phyloP scores from a whole-genome alignment of 495 filamentous ascomycete species.

The Tuber aestivum region DNA sequence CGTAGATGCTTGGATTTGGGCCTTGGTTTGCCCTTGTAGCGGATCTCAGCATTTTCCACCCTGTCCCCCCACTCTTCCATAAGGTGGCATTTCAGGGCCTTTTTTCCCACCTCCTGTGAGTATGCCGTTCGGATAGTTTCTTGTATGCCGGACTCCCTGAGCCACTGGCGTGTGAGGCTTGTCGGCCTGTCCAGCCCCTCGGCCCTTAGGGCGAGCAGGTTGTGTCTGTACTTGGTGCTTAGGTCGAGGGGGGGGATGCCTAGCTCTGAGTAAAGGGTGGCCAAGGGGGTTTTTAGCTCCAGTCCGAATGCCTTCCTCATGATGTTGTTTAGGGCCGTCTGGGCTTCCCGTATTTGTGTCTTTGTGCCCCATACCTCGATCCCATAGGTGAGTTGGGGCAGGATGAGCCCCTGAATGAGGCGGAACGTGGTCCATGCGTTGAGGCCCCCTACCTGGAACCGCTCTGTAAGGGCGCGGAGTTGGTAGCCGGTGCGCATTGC shows the following conservation, averaged over 20 bases:
- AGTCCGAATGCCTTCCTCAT: neutral
- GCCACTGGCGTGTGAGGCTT: too few relatives aligned
- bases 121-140: too few relatives aligned
- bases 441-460: neutral
- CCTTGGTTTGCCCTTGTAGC: neutral
- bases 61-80: too few relatives aligned
- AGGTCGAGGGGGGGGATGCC: neutral
- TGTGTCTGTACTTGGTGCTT: neutral
- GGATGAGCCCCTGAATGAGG: neutral
- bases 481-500: neutral
- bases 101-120: too few relatives aligned
- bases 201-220: neutral
- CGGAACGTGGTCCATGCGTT: neutral
- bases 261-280: fast-evolving
- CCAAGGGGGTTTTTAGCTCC: neutral
- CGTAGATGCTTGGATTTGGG: neutral
- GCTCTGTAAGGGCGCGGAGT: too few relatives aligned
- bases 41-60: too few relatives aligned
- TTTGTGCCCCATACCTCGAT: neutral
- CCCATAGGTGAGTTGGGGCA: neutral
- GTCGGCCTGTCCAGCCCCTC: too few relatives aligned
- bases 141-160: too few relatives aligned
- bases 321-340: neutral
- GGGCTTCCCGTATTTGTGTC: neutral
- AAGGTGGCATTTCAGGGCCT: too few relatives aligned